Conservation (phyloP, 495 filamentous ascomycete species). For the Daldinia vernicosa region DNA sequence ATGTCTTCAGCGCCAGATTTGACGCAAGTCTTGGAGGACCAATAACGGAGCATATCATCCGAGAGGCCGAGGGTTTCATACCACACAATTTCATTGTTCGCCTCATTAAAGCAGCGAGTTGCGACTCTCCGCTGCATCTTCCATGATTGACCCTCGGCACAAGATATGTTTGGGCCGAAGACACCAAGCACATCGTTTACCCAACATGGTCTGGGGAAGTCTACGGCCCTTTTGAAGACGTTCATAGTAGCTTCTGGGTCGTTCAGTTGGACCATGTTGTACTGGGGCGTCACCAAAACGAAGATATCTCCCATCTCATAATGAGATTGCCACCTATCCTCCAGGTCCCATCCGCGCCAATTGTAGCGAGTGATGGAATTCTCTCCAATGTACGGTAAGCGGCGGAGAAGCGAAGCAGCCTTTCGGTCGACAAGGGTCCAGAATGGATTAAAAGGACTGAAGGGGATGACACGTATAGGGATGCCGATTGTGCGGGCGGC, state of each 20-base stretch:
- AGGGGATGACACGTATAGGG: not conserved
- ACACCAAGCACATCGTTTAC: not conserved
- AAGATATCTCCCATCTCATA: not conserved
- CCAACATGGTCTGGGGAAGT: not conserved
- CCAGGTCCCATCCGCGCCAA: not conserved
- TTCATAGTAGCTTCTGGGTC: not conserved
- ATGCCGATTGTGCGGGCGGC: not conserved
- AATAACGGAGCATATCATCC: not conserved
- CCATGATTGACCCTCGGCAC: not conserved
- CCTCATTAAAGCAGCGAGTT: not conserved
- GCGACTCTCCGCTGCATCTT: not conserved
- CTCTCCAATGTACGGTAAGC: not conserved
- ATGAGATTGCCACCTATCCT: not conserved
- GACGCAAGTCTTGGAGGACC: not conserved
- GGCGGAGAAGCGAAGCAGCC: not conserved
- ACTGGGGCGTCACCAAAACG: too few relatives aligned
- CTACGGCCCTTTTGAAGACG: not conserved
- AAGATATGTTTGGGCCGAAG: not conserved
- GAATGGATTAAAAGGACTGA: not conserved
- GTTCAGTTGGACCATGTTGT: too few relatives aligned
- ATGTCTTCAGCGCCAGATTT: not conserved
- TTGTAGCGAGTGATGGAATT: not conserved
- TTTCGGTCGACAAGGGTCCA: not conserved
- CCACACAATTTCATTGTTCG: not conserved
- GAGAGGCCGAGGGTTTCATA: not conserved